Percentiles rank a stretch among this genome's conserved stretches.
phyloP scores from a whole-genome alignment of 352 stramenopile genomes.

The Pythium pyrilobum region DNA sequence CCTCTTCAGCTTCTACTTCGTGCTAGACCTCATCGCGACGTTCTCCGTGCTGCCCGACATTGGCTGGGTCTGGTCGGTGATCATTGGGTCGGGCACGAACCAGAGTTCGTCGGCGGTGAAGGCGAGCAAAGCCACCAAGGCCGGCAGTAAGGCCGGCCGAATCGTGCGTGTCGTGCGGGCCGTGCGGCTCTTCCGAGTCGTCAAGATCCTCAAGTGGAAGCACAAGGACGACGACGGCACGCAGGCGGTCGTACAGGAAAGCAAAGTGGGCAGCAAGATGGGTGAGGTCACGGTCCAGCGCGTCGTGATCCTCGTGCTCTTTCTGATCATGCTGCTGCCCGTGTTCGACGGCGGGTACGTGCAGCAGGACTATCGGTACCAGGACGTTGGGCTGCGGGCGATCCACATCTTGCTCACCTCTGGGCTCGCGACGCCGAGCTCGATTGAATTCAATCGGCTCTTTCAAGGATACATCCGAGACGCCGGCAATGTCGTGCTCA shows the following conservation, averaged over 20 bases:
- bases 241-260: constrained; percentile 55
- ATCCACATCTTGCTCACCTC: constrained; percentile 67
- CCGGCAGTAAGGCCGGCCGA: constrained; percentile 72
- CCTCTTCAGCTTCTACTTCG: constrained; percentile 90
- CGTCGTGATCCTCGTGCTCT: constrained; percentile 87
- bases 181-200: constrained; percentile 76
- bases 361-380: constrained; percentile 74
- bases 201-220: constrained; percentile 86
- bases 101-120: constrained; percentile 52
- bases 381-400: constrained; percentile 77
- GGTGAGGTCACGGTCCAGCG: constrained; percentile 82
- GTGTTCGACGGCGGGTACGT: constrained; percentile 79
- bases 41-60: constrained; percentile 84
- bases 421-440: constrained; percentile 28
- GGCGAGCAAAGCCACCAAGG: constrained; percentile 63
- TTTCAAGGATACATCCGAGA: constrained; percentile 69
- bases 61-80: constrained; percentile 70
- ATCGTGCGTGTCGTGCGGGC: constrained; percentile 84
- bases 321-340: constrained; percentile 86
- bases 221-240: constrained; percentile 49
- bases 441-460: constrained; percentile 46
- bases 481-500: constrained; percentile 41
- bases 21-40: constrained; percentile 80
- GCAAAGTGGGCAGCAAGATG: constrained; percentile 87
- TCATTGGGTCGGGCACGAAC: constrained; percentile 44